phyloP scores from a whole-genome alignment of 441 rosid genomes.

The Erodium trifolium region DNA sequence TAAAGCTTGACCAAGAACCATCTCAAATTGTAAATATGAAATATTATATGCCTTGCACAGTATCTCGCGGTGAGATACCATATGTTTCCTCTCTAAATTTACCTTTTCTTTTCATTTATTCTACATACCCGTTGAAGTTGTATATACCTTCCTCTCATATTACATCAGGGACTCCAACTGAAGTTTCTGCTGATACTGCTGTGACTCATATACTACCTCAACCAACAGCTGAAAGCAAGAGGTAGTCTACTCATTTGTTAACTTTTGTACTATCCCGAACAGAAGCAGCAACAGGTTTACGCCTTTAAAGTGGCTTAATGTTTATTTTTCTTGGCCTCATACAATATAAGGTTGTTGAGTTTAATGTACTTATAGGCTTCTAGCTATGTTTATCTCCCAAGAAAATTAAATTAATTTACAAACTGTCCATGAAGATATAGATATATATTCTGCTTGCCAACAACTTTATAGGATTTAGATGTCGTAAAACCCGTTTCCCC shows the following conservation, averaged over 20 bases:
- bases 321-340: background rate
- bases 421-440: background rate
- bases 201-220: conserved; percentile 58
- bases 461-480: background rate
- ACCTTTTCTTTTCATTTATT: background rate
- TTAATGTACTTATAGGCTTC: background rate
- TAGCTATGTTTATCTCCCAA: background rate
- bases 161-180: conserved; percentile 45
- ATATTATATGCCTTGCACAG: conserved; percentile 61
- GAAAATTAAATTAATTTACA: background rate
- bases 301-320: conserved; percentile 2
- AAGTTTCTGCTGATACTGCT: conserved; percentile 42
- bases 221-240: conserved; percentile 72
- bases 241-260: conserved; percentile 32
- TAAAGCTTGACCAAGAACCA: conserved; percentile 53
- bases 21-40: conserved; percentile 41
- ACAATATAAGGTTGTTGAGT: background rate
- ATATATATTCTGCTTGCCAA: background rate
- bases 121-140: conserved; percentile 11
- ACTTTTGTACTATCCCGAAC: conserved; percentile 2
- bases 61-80: conserved; percentile 54
- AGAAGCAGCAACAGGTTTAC: background rate
- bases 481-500: background rate
- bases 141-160: conserved; percentile 10
- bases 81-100: conserved; percentile 1